Evolutionary conservation across 139 green algal species (phyloP).

Genomic region (Klebsormidium nitens): DNA sequence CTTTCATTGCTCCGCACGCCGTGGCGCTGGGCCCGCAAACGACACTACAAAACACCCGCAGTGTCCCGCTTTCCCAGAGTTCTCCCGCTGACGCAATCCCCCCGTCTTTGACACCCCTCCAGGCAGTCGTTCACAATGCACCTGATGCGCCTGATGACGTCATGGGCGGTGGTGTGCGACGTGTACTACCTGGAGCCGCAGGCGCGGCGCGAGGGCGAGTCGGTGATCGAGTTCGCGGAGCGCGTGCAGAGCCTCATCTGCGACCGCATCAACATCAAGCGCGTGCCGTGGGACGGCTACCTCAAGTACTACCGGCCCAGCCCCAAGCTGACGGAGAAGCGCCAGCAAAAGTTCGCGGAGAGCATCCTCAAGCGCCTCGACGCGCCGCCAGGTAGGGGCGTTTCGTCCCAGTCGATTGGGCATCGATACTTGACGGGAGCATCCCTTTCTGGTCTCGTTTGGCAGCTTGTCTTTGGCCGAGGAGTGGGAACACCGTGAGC

Average conservation of each 20-base stretch:
- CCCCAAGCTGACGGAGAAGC: conserved; percentile 80
- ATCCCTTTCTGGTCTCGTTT: too few relatives aligned
- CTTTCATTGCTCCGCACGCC: too few relatives aligned
- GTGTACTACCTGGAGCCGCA: conserved; percentile 60
- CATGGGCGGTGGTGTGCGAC: conserved; percentile 91
- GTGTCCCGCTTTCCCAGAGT: too few relatives aligned
- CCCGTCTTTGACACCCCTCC: neutral
- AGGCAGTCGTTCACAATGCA: conserved; percentile 87
- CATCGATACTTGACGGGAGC: too few relatives aligned
- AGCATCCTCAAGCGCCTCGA: too few relatives aligned
- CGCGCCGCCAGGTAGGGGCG: too few relatives aligned
- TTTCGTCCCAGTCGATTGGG: too few relatives aligned
- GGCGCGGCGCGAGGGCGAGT: conserved; percentile 52
- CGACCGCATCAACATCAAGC: conserved; percentile 40
- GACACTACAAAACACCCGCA: too few relatives aligned
- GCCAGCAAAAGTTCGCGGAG: too few relatives aligned
- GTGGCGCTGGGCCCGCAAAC: too few relatives aligned
- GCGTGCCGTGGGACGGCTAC: conserved; percentile 91
- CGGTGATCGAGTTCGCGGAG: conserved; percentile 72
- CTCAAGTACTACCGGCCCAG: conserved; percentile 98
- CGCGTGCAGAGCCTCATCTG: conserved; percentile 78
- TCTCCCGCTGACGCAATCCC: neutral
- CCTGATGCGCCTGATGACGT: conserved; percentile 86
- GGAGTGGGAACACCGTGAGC: too few relatives aligned
- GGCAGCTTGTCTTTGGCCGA: too few relatives aligned